Conservation (phyloP, 257 asterid genomes). For the Nicotiana sylvestris region DNA sequence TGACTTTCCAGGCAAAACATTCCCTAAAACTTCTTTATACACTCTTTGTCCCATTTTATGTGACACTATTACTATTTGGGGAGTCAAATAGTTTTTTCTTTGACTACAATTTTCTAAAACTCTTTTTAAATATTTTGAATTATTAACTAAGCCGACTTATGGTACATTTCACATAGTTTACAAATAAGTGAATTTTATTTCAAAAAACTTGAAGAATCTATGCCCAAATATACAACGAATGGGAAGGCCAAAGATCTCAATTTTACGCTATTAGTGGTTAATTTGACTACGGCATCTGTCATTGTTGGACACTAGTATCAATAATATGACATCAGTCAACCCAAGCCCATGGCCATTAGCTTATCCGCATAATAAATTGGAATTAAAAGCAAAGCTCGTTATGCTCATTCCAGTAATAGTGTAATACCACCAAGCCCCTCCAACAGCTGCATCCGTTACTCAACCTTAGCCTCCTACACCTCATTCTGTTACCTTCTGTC, state of each 20-base stretch:
- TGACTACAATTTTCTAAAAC: neutral
- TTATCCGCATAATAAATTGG: neutral
- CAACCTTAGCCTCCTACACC: neutral
- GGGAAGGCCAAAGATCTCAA: neutral
- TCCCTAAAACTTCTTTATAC: neutral
- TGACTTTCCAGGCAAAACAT: neutral
- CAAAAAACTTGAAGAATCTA: too few species aligned
- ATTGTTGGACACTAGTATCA: neutral
- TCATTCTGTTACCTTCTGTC: too few species aligned
- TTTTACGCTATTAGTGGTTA: neutral
- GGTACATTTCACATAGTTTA: too few species aligned
- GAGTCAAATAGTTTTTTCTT: neutral
- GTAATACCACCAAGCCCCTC: too few species aligned
- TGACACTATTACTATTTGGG: neutral
- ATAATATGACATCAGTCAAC: neutral
- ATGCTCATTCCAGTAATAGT: neutral
- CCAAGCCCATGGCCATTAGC: neutral
- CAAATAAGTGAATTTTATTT: too few species aligned
- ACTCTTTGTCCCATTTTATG: neutral
- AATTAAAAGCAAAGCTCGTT: neutral
- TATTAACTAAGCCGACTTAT: too few species aligned
- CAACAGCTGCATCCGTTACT: too few species aligned
- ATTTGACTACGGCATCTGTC: neutral
- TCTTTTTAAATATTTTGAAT: too few species aligned
- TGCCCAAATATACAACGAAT: too few species aligned